phyloP scores from a whole-genome alignment of 352 stramenopile genomes.

The Globisporangium camurandrum region DNA sequence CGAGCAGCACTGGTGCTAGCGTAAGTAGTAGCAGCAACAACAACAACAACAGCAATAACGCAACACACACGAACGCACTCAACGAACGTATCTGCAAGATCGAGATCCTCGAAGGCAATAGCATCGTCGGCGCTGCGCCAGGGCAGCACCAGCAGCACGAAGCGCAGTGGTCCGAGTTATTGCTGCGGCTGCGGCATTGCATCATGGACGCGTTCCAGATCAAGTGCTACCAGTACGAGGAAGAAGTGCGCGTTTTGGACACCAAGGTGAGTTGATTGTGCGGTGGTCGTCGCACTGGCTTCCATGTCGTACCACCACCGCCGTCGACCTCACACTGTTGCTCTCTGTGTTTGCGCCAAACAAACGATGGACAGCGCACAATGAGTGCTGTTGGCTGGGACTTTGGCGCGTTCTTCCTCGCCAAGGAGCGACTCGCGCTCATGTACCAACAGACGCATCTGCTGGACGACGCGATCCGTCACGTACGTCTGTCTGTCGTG shows the following conservation, averaged over 20 bases:
- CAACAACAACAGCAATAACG: not conserved
- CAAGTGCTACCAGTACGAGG: slow-evolving; percentile 76
- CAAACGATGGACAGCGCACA: slow-evolving; percentile 26
- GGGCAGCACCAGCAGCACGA: slow-evolving; percentile 71
- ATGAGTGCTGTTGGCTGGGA: slow-evolving; percentile 42
- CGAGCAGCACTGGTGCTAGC: not conserved
- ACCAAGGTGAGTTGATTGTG: too few relatives aligned
- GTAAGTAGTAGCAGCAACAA: not conserved
- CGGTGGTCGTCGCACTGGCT: too few relatives aligned
- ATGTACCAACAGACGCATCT: slow-evolving; percentile 84
- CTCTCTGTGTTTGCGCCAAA: not conserved
- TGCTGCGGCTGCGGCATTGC: slow-evolving; percentile 55
- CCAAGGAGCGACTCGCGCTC: slow-evolving; percentile 69
- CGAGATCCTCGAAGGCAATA: slow-evolving; percentile 65
- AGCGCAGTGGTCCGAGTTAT: slow-evolving; percentile 68
- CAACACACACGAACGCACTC: not conserved
- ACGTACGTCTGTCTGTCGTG: slow-evolving; percentile 32
- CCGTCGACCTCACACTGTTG: too few relatives aligned
- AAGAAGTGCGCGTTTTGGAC: slow-evolving; percentile 55
- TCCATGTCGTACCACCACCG: not conserved
- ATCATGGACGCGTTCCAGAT: slow-evolving; percentile 81
- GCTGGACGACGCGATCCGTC: slow-evolving; percentile 71
- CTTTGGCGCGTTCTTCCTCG: slow-evolving; percentile 71
- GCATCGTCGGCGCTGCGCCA: slow-evolving; percentile 34
- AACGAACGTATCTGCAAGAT: slow-evolving; percentile 79